Conservation (phyloP, 805 yeast genomes). For the Candida suzukii region DNA sequence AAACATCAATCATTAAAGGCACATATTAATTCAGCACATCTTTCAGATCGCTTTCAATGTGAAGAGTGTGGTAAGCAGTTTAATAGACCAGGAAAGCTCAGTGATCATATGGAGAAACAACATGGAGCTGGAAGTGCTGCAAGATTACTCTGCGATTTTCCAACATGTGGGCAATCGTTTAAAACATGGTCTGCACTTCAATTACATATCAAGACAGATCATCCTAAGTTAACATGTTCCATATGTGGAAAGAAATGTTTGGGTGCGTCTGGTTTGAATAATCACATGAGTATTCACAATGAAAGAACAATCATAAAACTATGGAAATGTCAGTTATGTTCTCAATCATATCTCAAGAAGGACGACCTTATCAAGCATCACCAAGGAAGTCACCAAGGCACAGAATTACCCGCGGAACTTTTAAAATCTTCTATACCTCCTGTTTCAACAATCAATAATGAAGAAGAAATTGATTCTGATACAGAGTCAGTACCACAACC, state of each 20-base stretch:
- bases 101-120: constrained; percentile 56
- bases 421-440: neutral
- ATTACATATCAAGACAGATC: constrained; percentile 62
- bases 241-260: constrained; percentile 67
- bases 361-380: constrained; percentile 53
- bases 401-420: neutral
- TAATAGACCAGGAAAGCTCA: constrained; percentile 56
- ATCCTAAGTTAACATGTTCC: constrained; percentile 59
- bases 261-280: constrained; percentile 59
- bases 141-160: constrained; percentile 50
- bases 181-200: constrained; percentile 71
- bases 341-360: constrained; percentile 44
- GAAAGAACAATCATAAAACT: constrained; percentile 40
- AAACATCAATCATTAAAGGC: constrained; percentile 71
- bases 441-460: too few relatives aligned
- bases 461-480: neutral
- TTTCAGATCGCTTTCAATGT: constrained; percentile 45
- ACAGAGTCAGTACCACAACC: neutral
- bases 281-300: constrained; percentile 73
- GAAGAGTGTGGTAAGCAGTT: constrained; percentile 58
- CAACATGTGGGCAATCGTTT: constrained; percentile 54
- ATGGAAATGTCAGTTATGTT: constrained; percentile 64
- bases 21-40: constrained; percentile 62
- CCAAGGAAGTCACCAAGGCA: constrained; percentile 29
- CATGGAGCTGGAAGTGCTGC: constrained; percentile 45